A percentile compares a stretch with the other conserved stretches of the same genome.
Evolutionary conservation across 78 protist species (phyloP).

Genomic region (Polysphondylium violaceum): DNA sequence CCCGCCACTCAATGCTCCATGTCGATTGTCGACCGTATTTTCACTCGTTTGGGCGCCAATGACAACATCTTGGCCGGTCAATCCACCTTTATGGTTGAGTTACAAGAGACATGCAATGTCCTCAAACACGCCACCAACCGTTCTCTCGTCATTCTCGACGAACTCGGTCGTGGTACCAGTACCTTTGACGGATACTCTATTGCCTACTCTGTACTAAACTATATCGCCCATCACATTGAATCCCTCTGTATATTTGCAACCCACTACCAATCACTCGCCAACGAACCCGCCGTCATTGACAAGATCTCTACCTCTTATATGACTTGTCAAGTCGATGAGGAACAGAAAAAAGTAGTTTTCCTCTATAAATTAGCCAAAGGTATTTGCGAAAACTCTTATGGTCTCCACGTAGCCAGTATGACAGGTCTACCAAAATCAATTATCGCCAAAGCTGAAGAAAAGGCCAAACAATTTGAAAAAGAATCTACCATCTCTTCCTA

Average conservation of each 20-base stretch:
- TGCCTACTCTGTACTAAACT: conserved; percentile 87
- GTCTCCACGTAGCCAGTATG: conserved; percentile 96
- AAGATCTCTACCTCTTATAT: conserved; percentile 79
- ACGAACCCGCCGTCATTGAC: conserved; percentile 76
- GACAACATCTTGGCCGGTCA: conserved; percentile 96
- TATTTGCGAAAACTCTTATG: conserved; percentile 90
- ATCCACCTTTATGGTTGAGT: conserved; percentile 98
- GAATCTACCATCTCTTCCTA: conserved; percentile 54
- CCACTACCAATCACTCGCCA: conserved; percentile 96
- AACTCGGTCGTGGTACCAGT: conserved; percentile 97
- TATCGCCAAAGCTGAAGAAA: conserved; percentile 65
- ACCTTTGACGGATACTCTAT: conserved; percentile 96
- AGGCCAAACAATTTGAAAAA: conserved; percentile 78
- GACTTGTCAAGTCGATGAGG: conserved; percentile 89
- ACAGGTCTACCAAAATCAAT: conserved; percentile 90
- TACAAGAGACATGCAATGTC: conserved; percentile 90
- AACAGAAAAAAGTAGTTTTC: conserved; percentile 88
- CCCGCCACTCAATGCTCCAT: conserved; percentile 90
- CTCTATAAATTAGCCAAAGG: conserved; percentile 92
- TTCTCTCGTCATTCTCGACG: conserved; percentile 98
- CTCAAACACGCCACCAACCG: conserved; percentile 90
- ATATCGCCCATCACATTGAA: conserved; percentile 36
- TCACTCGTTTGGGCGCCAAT: conserved; percentile 95
- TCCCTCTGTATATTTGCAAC: conserved; percentile 97
- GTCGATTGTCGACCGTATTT: conserved; percentile 96